Conservation (phyloP, 1,284 basidiomycete species). For the Ganoderma sp. region DNA sequence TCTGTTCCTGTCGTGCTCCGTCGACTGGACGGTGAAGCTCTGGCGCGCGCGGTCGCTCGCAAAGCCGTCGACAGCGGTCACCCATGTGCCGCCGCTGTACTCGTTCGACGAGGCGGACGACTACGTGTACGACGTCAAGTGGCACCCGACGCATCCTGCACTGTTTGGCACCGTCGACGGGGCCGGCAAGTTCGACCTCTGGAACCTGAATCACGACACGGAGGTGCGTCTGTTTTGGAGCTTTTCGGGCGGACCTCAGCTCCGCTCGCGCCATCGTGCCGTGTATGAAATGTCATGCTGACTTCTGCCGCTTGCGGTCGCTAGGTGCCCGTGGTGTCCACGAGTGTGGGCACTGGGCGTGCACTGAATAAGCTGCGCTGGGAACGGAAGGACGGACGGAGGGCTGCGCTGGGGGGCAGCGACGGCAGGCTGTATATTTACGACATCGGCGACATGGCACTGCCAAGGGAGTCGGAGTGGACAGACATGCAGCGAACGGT, state of each 20-base stretch:
- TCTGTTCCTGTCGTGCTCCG: slow-evolving; percentile 89
- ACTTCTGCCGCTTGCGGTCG: not conserved
- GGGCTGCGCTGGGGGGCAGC: slow-evolving; percentile 87
- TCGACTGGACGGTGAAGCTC: slow-evolving; percentile 96
- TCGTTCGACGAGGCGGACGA: slow-evolving; percentile 97
- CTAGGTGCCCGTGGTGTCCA: slow-evolving; percentile 83
- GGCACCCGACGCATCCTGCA: slow-evolving; percentile 96
- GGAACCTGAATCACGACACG: slow-evolving; percentile 94
- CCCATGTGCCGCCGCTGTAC: slow-evolving; percentile 75
- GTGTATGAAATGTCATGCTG: not conserved
- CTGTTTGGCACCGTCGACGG: slow-evolving; percentile 95
- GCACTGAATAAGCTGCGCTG: slow-evolving; percentile 96
- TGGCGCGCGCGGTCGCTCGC: slow-evolving; percentile 83
- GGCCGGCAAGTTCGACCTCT: slow-evolving; percentile 92
- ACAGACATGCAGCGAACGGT: slow-evolving; percentile 86
- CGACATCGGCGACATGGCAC: slow-evolving; percentile 89
- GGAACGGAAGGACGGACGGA: slow-evolving; percentile 86
- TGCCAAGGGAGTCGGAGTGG: slow-evolving; percentile 89
- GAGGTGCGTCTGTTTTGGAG: slow-evolving; percentile 67
- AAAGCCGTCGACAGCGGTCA: slow-evolving; percentile 61
- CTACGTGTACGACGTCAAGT: slow-evolving; percentile 98
- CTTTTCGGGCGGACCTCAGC: slow-evolving; percentile 1
- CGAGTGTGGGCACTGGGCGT: slow-evolving; percentile 69
- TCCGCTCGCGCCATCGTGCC: not conserved
- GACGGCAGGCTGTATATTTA: slow-evolving; percentile 95